These are phyloP conservation scores for Monilinia fructigena DNA, from an alignment of 2,329 filamentous ascomycete species.

Conservation along the genomic window DNA sequence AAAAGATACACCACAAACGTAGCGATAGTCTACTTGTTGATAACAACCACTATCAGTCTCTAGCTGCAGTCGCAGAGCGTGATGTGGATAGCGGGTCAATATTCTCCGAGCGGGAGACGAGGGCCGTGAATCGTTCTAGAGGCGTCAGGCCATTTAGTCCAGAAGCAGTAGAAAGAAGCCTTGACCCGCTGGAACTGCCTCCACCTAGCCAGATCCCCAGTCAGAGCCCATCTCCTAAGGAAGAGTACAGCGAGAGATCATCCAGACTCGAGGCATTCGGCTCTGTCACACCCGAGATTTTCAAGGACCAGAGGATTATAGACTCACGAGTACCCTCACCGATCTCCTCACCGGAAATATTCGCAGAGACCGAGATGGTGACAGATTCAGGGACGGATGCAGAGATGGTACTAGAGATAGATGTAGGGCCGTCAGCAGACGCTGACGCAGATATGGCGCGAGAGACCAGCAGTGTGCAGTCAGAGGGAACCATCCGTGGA, in stretches of 20 bases:
- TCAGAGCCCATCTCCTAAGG: background rate
- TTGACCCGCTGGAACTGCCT: slow-evolving; percentile 31
- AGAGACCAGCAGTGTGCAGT: slow-evolving; percentile 14
- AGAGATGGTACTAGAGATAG: background rate
- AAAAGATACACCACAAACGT: slow-evolving; percentile 43
- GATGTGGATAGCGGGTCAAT: slow-evolving; percentile 48
- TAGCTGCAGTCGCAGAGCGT: slow-evolving; percentile 47
- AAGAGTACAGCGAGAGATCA: slow-evolving; percentile 13
- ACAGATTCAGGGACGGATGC: background rate
- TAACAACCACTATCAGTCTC: slow-evolving; percentile 56
- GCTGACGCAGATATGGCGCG: background rate
- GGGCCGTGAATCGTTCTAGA: slow-evolving; percentile 50
- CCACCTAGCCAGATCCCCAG: slow-evolving; percentile 9
- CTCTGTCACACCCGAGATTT: slow-evolving; percentile 11
- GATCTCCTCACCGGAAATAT: slow-evolving; percentile 4
- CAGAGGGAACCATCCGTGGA: slow-evolving; percentile 19
- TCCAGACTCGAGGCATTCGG: slow-evolving; percentile 9
- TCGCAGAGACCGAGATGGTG: background rate
- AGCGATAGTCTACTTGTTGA: slow-evolving; percentile 57
- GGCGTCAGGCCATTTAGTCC: slow-evolving; percentile 61
- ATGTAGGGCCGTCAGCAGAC: background rate
- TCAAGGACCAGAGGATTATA: slow-evolving; percentile 10
- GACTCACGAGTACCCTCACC: slow-evolving; percentile 2
- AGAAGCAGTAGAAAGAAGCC: slow-evolving; percentile 35
- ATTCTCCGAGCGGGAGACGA: slow-evolving; percentile 47